These are phyloP conservation scores for Tetratostichococcus sp. DNA, from an alignment of 139 green algal genomes.

Conservation along the genomic window DNA sequence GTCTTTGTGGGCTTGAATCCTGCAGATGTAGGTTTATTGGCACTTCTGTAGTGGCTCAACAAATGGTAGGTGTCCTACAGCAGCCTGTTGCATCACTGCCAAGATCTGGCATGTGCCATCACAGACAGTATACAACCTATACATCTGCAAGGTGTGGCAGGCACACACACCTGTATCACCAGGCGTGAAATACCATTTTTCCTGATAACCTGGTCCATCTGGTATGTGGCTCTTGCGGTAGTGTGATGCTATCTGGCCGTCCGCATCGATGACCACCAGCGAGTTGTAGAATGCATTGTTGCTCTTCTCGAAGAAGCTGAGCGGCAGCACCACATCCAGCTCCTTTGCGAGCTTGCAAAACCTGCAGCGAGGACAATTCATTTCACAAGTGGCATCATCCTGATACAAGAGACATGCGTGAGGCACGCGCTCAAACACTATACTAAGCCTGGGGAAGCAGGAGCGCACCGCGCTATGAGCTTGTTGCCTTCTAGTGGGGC, in stretches of 20 bases:
- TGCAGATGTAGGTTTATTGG: neutral
- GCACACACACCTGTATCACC: slow-evolving; percentile 65
- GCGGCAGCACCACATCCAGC: slow-evolving; percentile 57
- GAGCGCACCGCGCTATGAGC: slow-evolving; percentile 20
- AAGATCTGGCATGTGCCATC: too few species aligned
- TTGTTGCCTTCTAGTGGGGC: slow-evolving; percentile 40
- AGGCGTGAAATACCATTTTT: slow-evolving; percentile 77
- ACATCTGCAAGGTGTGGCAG: too few species aligned
- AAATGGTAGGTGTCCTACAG: too few species aligned
- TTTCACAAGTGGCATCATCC: too few species aligned
- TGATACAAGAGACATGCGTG: too few species aligned
- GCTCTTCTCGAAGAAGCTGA: slow-evolving; percentile 64
- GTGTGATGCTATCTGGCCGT: slow-evolving; percentile 42
- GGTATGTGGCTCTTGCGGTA: slow-evolving; percentile 79
- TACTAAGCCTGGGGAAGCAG: too few species aligned
- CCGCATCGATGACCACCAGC: slow-evolving; percentile 57
- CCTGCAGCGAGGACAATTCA: too few species aligned
- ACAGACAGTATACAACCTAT: too few species aligned
- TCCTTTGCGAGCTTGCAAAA: slow-evolving; percentile 56
- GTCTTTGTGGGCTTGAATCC: slow-evolving; percentile 65
- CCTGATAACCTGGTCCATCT: slow-evolving; percentile 61
- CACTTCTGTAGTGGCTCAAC: too few species aligned
- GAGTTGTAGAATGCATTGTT: slow-evolving; percentile 65
- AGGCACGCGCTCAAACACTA: neutral
- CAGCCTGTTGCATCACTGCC: too few species aligned